Conservation (phyloP, 2,329 filamentous ascomycete genomes). For the Fusarium sp. region DNA sequence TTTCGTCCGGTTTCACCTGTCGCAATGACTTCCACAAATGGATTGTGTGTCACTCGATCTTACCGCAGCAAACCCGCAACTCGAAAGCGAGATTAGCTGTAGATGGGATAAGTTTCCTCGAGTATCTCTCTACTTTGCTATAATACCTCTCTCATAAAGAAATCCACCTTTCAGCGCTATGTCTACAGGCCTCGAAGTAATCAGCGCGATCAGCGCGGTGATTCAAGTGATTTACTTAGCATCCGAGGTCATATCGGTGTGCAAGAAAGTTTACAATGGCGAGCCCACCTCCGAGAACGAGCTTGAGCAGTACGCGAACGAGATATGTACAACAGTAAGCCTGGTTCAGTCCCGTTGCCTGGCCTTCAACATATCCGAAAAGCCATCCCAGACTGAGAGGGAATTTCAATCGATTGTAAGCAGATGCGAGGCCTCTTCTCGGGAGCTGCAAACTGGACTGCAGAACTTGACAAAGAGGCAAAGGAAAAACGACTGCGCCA, state of each 20-base stretch:
- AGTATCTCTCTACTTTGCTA: no score
- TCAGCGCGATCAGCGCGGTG: not conserved
- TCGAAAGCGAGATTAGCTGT: no score
- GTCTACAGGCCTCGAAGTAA: not conserved
- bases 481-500: not conserved
- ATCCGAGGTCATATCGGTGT: not conserved
- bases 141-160: no score
- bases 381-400: not conserved
- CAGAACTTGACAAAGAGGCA: not conserved
- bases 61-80: no score
- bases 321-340: not conserved
- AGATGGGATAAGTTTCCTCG: no score
- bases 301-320: not conserved
- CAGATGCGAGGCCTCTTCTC: not conserved
- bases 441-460: not conserved
- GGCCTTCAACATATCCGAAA: fast-evolving
- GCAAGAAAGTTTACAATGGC: constrained; percentile 3
- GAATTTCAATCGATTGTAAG: not conserved
- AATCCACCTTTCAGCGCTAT: not conserved
- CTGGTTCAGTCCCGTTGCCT: not conserved
- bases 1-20: not conserved
- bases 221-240: constrained; percentile 14
- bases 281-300: not conserved
- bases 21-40: not conserved
- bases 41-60: no score